phyloP scores from a whole-genome alignment of 2,329 filamentous ascomycete species.

The Neodidymelliopsis sp. region DNA sequence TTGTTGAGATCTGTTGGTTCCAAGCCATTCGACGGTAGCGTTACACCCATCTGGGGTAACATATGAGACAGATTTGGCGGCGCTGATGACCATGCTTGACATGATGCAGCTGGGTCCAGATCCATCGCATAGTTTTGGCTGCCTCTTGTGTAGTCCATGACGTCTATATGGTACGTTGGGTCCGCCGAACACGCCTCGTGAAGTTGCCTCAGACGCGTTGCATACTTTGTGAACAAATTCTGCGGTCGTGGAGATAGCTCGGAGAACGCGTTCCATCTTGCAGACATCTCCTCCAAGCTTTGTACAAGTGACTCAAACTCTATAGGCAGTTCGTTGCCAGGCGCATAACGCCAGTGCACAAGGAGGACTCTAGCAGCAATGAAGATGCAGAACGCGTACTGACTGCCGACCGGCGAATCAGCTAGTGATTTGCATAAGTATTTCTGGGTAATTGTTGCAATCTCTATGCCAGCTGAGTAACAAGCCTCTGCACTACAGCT shows the following conservation, averaged over 20 bases:
- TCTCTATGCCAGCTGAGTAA: constrained; percentile 23
- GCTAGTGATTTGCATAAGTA: constrained; percentile 23
- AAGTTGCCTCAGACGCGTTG: constrained; percentile 17
- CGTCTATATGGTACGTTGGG: constrained; percentile 15
- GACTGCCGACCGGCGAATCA: constrained; percentile 20
- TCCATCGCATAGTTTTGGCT: constrained; percentile 1
- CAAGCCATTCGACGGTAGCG: not conserved
- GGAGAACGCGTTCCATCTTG: constrained; percentile 16
- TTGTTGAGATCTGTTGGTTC: constrained; percentile 15
- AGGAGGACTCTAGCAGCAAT: constrained; percentile 30
- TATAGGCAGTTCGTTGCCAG: constrained; percentile 12
- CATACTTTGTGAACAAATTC: constrained; percentile 20
- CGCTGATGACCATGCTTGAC: not conserved
- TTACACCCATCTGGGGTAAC: not conserved
- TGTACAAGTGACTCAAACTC: constrained; percentile 29
- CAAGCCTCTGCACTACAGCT: constrained; percentile 26
- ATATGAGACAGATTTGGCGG: not conserved
- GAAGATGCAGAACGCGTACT: constrained; percentile 29
- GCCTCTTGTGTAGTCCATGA: constrained; percentile 23
- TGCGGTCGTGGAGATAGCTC: not conserved
- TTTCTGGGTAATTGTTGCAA: constrained; percentile 30
- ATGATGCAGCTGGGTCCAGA: not conserved
- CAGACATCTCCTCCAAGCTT: constrained; percentile 28
- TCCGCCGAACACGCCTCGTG: constrained; percentile 16
- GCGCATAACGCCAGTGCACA: constrained; percentile 24